A percentile compares a stretch with the other conserved stretches of the same genome.
Conservation (phyloP, 345 rosid genomes). For the Hibiscus tridactylites region DNA sequence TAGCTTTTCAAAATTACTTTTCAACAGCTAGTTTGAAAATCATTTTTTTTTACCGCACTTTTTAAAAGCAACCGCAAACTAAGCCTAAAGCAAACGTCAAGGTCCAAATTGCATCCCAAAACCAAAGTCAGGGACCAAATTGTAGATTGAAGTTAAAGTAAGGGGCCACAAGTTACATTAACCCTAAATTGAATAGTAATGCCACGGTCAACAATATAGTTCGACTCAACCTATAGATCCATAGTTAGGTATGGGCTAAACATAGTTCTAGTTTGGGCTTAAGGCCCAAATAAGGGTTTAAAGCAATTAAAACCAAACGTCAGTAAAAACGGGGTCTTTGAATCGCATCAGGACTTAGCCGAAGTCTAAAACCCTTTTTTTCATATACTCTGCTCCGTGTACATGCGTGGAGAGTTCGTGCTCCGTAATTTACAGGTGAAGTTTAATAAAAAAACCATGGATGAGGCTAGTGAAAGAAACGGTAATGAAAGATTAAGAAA, state of each 20-base stretch:
- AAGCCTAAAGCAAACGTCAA: too few species aligned
- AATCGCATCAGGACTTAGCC: background rate
- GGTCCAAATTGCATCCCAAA: too few species aligned
- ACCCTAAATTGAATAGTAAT: background rate
- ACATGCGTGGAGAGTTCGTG: background rate
- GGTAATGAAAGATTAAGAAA: slow-evolving; percentile 20
- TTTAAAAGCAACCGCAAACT: too few species aligned
- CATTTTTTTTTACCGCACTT: too few species aligned
- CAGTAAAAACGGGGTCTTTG: too few species aligned
- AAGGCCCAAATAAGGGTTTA: background rate
- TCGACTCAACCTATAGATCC: background rate
- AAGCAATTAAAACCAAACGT: background rate
- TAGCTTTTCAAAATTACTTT: too few species aligned
- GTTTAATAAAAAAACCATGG: slow-evolving; percentile 14
- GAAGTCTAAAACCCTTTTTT: background rate
- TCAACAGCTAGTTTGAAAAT: too few species aligned
- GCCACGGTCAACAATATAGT: background rate
- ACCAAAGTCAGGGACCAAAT: too few species aligned
- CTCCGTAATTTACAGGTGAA: background rate
- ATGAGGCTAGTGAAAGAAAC: slow-evolving; percentile 8
- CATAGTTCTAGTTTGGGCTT: background rate
- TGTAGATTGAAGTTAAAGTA: too few species aligned
- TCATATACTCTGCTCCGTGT: background rate
- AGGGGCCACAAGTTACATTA: background rate
- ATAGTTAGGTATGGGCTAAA: background rate